Evolutionary conservation across 441 rosid species (phyloP).

Genomic region (Lagerstroemia fauriei): DNA sequence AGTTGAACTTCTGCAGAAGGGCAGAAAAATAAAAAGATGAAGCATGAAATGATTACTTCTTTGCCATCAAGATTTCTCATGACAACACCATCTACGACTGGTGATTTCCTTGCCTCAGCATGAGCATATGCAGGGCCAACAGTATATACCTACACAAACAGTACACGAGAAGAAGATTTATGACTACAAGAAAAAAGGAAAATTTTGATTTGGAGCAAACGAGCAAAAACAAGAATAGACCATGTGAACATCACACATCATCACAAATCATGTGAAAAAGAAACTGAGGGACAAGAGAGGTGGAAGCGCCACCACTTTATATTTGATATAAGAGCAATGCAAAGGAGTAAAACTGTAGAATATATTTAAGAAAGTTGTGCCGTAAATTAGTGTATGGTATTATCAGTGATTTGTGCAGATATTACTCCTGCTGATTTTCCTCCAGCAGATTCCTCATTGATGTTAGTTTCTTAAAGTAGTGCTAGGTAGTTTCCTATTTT

Average conservation of each 20-base stretch:
- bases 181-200: constrained; percentile 6
- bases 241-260: neutral
- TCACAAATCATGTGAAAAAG: neutral
- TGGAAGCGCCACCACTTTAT: neutral
- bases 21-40: neutral
- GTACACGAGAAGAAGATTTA: constrained; percentile 30
- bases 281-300: neutral
- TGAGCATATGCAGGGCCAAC: constrained; percentile 99
- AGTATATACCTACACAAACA: constrained; percentile 77
- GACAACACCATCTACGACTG: constrained; percentile 99
- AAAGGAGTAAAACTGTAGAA: neutral
- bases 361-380: no score
- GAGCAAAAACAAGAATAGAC: neutral
- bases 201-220: neutral
- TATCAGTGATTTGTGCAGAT: no score
- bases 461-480: no score
- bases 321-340: neutral
- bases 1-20: neutral
- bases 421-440: no score
- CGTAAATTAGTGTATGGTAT: no score
- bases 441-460: no score
- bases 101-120: constrained; percentile 99
- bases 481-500: no score
- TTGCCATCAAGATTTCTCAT: constrained; percentile 98
- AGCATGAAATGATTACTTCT: constrained; percentile 66